These are phyloP conservation scores for Aurifilum marmelostoma DNA, from an alignment of 2,329 filamentous ascomycete genomes.

Conservation along the genomic window DNA sequence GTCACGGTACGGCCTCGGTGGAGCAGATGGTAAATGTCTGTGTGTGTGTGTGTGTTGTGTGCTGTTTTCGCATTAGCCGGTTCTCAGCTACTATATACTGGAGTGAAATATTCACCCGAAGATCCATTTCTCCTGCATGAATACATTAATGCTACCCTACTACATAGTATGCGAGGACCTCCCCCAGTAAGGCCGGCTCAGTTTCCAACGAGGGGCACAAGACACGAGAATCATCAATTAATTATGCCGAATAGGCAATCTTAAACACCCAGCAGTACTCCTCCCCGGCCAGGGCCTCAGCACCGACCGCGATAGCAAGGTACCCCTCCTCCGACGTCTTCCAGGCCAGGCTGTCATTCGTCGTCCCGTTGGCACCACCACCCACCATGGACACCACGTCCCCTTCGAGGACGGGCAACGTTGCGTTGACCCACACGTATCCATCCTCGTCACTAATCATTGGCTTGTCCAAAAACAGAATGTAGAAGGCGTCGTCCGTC, in stretches of 20 bases:
- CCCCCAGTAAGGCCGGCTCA: no score
- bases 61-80: no score
- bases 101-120: not conserved
- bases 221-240: not conserved
- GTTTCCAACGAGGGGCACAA: no score
- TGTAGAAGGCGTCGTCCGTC: slow-evolving; percentile 51
- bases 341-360: slow-evolving; percentile 13
- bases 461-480: slow-evolving; percentile 45
- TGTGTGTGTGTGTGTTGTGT: no score
- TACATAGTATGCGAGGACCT: no score
- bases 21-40: slow-evolving; percentile 17
- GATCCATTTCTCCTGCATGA: not conserved
- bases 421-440: slow-evolving; percentile 42
- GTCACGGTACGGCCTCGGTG: slow-evolving; percentile 12
- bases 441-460: slow-evolving; percentile 31
- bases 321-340: slow-evolving; percentile 28
- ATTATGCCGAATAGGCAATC: slow-evolving; percentile 37
- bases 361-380: slow-evolving; percentile 19
- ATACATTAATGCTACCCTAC: not conserved
- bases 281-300: slow-evolving; percentile 38
- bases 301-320: slow-evolving; percentile 39
- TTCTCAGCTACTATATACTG: not conserved
- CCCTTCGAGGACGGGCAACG: slow-evolving; percentile 46
- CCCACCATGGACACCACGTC: slow-evolving; percentile 50
- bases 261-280: slow-evolving; percentile 48